phyloP scores from a whole-genome alignment of 208 protist species.

The Trypanosoma boissoni region DNA sequence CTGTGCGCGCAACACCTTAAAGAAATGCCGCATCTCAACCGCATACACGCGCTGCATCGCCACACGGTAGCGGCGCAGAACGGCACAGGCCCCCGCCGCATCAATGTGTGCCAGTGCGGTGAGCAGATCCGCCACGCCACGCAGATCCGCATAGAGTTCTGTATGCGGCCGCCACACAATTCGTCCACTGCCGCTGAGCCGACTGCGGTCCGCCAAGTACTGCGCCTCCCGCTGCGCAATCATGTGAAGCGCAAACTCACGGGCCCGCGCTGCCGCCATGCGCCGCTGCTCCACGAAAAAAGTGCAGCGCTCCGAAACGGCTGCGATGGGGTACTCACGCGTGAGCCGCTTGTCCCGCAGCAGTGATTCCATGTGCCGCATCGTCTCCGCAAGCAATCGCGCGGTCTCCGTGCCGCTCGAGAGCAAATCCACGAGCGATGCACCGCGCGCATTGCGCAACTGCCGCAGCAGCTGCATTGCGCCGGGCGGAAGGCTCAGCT shows the following conservation, averaged over 20 bases:
- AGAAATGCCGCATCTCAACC: conserved; percentile 67
- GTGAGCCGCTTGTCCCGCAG: conserved; percentile 64
- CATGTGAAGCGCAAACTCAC: conserved; percentile 55
- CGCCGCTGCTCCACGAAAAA: conserved; percentile 73
- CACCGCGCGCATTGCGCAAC: conserved; percentile 41
- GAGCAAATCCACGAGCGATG: conserved; percentile 55
- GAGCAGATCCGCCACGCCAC: conserved; percentile 63
- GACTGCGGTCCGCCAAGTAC: conserved; percentile 59
- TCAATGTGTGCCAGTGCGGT: conserved; percentile 64
- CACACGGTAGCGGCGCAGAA: conserved; percentile 72
- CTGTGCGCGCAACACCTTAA: conserved; percentile 59
- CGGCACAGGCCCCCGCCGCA: conserved; percentile 56
- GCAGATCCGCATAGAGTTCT: conserved; percentile 55
- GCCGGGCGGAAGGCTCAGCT: conserved; percentile 54
- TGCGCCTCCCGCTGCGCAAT: conserved; percentile 43
- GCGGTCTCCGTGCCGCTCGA: conserved; percentile 30
- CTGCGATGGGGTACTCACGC: conserved; percentile 79
- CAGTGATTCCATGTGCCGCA: conserved; percentile 70
- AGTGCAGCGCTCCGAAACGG: conserved; percentile 64
- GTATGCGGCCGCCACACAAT: conserved; percentile 79
- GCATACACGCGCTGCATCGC: conserved; percentile 81
- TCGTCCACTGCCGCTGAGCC: conserved; percentile 42
- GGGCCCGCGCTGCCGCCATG: conserved; percentile 69
- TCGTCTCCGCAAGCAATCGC: conserved; percentile 12
- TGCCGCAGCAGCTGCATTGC: conserved; percentile 40